Percentiles rank a stretch among this genome's conserved stretches.
These are phyloP conservation scores for Nymphaea thermarum DNA, from an alignment of 164 flowering plant species.

Conservation along the genomic window DNA sequence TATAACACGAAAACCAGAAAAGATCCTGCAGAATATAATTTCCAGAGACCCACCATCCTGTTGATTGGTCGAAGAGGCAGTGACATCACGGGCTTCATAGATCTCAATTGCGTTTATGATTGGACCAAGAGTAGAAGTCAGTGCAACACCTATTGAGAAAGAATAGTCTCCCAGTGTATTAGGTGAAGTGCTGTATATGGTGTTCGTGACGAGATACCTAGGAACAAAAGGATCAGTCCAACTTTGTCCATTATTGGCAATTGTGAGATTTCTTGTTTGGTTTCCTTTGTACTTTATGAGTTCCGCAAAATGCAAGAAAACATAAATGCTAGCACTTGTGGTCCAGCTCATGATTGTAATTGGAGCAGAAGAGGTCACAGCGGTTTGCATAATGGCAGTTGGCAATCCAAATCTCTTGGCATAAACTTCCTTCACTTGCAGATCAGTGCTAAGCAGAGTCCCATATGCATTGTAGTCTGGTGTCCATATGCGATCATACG, in stretches of 20 bases:
- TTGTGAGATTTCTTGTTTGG: no score
- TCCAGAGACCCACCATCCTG: slow-evolving; percentile 4
- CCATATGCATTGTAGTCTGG: neutral
- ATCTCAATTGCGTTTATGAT: slow-evolving; percentile 39
- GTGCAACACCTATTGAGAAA: no score
- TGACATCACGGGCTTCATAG: slow-evolving; percentile 7
- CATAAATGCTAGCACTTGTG: no score
- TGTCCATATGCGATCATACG: slow-evolving; percentile 8
- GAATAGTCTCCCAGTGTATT: no score
- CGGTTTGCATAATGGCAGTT: slow-evolving; percentile 11
- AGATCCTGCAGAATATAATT: neutral
- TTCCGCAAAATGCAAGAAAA: no score
- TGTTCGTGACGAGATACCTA: no score
- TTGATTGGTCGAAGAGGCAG: slow-evolving; percentile 12
- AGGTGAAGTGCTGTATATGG: no score
- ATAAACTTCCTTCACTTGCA: neutral
- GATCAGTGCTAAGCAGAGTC: neutral
- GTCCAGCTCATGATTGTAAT: no score
- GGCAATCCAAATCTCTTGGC: slow-evolving; percentile 12
- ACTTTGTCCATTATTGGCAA: no score
- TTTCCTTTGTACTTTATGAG: no score
- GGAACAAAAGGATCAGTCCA: no score
- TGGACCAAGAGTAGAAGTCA: slow-evolving; percentile 29
- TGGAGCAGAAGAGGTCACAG: slow-evolving; percentile 2
- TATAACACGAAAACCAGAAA: neutral